phyloP scores from a whole-genome alignment of 768 basidiomycete genomes.

The Cubamyces sp. region DNA sequence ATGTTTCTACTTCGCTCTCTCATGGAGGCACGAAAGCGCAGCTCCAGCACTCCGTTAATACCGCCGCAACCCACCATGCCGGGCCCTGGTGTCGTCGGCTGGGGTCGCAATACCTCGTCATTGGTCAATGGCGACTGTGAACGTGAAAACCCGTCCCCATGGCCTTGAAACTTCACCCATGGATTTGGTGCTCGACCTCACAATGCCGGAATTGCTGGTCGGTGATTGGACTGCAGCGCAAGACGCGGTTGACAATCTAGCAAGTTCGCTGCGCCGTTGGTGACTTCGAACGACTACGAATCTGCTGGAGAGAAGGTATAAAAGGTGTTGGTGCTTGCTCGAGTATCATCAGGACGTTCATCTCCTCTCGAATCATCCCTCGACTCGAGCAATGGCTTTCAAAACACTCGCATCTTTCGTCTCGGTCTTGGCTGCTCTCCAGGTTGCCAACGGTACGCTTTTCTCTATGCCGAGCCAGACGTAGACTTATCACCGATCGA shows the following conservation, averaged over 20 bases:
- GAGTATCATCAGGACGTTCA: conserved; percentile 13
- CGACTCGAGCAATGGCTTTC: conserved; percentile 28
- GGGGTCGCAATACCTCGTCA: not conserved
- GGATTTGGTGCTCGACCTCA: not conserved
- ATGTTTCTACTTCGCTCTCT: not conserved
- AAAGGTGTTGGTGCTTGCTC: not conserved
- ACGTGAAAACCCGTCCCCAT: not conserved
- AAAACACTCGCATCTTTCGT: conserved; percentile 26
- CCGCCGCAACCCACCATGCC: not conserved
- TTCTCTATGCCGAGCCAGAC: not conserved
- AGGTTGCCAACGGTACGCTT: conserved; percentile 25
- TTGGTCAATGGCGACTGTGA: not conserved
- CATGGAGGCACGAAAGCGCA: not conserved
- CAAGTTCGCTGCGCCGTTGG: not conserved
- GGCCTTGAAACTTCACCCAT: not conserved
- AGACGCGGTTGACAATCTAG: not conserved
- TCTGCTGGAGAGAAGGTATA: conserved; percentile 9
- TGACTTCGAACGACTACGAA: not conserved
- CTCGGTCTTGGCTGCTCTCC: conserved; percentile 27
- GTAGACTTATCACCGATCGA: not conserved
- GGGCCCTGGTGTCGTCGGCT: not conserved
- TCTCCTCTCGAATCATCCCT: not conserved
- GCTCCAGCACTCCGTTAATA: not conserved
- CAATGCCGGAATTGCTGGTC: conserved; percentile 3
- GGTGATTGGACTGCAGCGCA: not conserved